A percentile compares a stretch with the other conserved stretches of the same genome.
phyloP scores from a whole-genome alignment of 2,329 filamentous ascomycete genomes.

The Alternaria incomplexa region DNA sequence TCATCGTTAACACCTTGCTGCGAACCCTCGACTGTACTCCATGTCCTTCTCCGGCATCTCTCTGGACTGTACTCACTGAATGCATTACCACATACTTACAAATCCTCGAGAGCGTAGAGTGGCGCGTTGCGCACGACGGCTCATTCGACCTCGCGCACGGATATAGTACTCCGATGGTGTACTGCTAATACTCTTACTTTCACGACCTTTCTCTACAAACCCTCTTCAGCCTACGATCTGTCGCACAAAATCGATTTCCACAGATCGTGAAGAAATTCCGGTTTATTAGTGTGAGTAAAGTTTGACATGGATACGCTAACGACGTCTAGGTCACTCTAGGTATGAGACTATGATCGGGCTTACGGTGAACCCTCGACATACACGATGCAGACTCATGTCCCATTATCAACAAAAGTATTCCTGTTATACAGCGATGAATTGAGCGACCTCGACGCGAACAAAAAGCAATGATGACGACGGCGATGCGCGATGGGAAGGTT shows the following conservation, averaged over 20 bases:
- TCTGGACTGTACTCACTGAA: not conserved
- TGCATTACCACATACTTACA: not conserved
- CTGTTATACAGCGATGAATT: not conserved
- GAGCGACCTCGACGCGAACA: not conserved
- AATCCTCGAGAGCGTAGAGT: not conserved
- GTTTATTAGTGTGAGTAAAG: not conserved
- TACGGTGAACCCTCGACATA: not conserved
- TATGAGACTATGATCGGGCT: not conserved
- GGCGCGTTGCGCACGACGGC: not conserved
- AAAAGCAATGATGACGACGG: not conserved
- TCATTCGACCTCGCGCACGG: not conserved
- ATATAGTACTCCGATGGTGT: not conserved
- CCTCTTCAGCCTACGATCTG: not conserved
- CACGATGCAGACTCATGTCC: not conserved
- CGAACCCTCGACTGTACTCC: not conserved
- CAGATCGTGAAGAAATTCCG: not conserved
- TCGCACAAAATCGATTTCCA: not conserved
- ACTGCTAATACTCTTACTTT: not conserved
- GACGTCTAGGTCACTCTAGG: not conserved
- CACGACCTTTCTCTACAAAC: not conserved
- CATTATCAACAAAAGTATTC: not conserved
- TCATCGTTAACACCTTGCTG: not conserved
- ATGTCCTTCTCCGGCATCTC: not conserved
- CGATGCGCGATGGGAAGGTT: not conserved
- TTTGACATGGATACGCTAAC: not conserved